phyloP scores from a whole-genome alignment of 1,139 yeast species.

The Pichia norvegensis region DNA sequence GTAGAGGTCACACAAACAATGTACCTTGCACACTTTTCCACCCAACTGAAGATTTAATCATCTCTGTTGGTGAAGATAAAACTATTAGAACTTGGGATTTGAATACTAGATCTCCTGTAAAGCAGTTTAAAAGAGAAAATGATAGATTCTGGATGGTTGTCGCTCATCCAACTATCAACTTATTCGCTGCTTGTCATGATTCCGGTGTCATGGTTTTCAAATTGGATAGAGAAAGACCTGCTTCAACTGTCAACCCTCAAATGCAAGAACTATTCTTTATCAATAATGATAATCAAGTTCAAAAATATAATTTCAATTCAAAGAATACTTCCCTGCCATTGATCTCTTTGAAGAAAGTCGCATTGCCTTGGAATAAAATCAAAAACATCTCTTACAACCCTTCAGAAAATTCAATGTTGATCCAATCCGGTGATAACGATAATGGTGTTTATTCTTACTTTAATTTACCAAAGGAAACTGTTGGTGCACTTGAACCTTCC shows the following conservation, averaged over 20 bases:
- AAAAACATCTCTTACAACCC: conserved; percentile 86
- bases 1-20: conserved; percentile 94
- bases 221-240: conserved; percentile 96
- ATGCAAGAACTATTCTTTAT: conserved; percentile 56
- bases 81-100: conserved; percentile 98
- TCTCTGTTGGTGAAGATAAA: conserved; percentile 93
- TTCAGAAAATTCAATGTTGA: conserved; percentile 78
- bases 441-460: conserved; percentile 65
- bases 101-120: conserved; percentile 86
- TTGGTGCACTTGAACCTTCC: conserved; percentile 88
- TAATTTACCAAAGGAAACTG: conserved; percentile 74
- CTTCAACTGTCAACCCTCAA: conserved; percentile 59
- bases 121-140: conserved; percentile 87
- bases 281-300: conserved; percentile 82
- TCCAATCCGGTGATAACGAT: conserved; percentile 68
- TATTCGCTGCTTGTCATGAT: conserved; percentile 96
- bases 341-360: conserved; percentile 75
- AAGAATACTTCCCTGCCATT: conserved; percentile 62
- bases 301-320: conserved; percentile 59
- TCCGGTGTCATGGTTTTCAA: conserved; percentile 98
- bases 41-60: conserved; percentile 84
- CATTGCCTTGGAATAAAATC: conserved; percentile 81
- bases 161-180: conserved; percentile 80
- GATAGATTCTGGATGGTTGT: conserved; percentile 94
- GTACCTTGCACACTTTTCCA: conserved; percentile 88